These are phyloP conservation scores for Cadophora sp. DNA, from an alignment of 2,329 filamentous ascomycete genomes.

Conservation along the genomic window DNA sequence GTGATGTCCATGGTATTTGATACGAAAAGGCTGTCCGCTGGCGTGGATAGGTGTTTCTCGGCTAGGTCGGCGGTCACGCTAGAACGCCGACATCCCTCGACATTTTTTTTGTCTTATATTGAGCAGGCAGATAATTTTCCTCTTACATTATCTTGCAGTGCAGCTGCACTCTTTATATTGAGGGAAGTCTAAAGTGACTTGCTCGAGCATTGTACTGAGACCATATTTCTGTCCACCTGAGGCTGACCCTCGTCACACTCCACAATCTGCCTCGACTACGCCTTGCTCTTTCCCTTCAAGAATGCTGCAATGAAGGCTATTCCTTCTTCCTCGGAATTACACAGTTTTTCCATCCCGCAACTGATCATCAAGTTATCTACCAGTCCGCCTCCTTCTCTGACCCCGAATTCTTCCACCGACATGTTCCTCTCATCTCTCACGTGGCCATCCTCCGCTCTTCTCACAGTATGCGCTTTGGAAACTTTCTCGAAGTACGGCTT, in stretches of 20 bases:
- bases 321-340: conserved; percentile 34
- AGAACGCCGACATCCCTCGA: not conserved
- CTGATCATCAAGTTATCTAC: conserved; percentile 41
- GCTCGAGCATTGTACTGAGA: not conserved
- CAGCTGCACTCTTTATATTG: not conserved
- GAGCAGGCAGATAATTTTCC: not conserved
- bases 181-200: not conserved
- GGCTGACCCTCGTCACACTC: not conserved
- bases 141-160: not conserved
- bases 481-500: conserved; percentile 34
- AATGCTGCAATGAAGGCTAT: conserved; percentile 27
- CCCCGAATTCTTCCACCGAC: conserved; percentile 53
- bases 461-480: conserved; percentile 17
- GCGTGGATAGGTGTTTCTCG: not conserved
- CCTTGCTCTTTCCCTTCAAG: conserved; percentile 19
- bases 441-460: conserved; percentile 32
- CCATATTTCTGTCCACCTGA: not conserved
- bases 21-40: not conserved
- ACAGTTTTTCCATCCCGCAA: conserved; percentile 34
- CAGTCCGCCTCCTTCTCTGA: conserved; percentile 49
- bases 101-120: not conserved
- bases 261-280: not conserved
- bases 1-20: conserved; percentile 46
- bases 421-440: conserved; percentile 34
- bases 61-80: not conserved